Conservation (phyloP, 1,284 basidiomycete species). For the Puccinia polysora region DNA sequence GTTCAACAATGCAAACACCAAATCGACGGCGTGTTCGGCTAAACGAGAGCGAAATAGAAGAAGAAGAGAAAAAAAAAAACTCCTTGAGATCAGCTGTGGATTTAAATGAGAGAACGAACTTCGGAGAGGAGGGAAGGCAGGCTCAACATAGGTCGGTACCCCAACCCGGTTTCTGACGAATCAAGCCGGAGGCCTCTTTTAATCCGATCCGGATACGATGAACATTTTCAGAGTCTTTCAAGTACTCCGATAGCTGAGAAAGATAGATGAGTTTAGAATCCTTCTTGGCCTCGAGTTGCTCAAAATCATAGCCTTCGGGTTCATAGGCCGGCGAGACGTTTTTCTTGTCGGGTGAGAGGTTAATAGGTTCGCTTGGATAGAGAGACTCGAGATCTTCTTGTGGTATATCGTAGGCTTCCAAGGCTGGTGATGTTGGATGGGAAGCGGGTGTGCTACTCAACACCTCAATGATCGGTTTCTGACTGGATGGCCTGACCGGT, state of each 20-base stretch:
- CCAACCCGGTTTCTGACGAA: constrained; percentile 24
- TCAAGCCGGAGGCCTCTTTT: constrained; percentile 5
- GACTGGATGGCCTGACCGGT: background rate
- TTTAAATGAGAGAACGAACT: too few species aligned
- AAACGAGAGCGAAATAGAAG: too few species aligned
- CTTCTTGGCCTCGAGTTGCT: constrained; percentile 16
- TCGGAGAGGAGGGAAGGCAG: background rate
- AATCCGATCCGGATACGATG: constrained; percentile 10
- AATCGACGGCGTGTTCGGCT: constrained; percentile 27
- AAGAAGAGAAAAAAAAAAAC: background rate
- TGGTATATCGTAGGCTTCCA: constrained; percentile 29
- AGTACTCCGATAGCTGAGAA: constrained; percentile 5
- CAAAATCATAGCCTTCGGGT: constrained; percentile 15
- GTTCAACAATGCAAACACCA: constrained; percentile 8
- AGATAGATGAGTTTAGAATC: constrained; percentile 18
- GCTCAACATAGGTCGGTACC: constrained; percentile 22
- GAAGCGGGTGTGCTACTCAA: background rate
- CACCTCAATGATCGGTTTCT: constrained; percentile 29
- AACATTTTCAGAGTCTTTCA: constrained; percentile 31
- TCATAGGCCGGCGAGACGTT: background rate
- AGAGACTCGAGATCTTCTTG: constrained; percentile 24
- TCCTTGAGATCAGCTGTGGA: background rate
- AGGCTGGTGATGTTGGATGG: background rate
- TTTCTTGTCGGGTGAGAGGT: too few species aligned
- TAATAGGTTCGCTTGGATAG: background rate